These are phyloP conservation scores for Corynespora cassiicola DNA, from an alignment of 2,329 filamentous ascomycete genomes.

Conservation along the genomic window DNA sequence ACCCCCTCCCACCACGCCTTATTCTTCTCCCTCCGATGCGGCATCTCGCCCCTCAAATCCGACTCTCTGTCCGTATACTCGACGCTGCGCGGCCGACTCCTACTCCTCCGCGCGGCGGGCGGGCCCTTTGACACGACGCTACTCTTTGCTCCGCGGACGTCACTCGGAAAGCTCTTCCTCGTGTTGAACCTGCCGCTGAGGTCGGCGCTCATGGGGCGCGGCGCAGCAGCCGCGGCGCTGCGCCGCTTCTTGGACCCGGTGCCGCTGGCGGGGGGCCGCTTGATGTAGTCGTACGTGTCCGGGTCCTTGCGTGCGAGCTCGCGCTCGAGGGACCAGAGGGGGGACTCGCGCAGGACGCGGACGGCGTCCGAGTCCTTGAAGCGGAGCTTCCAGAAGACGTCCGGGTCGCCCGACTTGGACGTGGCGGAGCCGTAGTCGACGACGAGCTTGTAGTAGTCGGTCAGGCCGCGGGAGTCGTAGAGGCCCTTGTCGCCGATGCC, in stretches of 20 bases:
- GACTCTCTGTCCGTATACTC: constrained; percentile 37
- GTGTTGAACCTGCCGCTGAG: constrained; percentile 10
- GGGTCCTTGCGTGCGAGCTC: constrained; percentile 51
- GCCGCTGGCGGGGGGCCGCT: constrained; percentile 39
- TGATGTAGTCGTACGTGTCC: constrained; percentile 50
- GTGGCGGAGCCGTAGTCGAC: constrained; percentile 48
- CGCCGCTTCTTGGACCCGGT: constrained; percentile 18
- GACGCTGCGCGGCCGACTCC: constrained; percentile 27
- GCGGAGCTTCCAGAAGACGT: constrained; percentile 52
- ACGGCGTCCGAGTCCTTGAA: constrained; percentile 45
- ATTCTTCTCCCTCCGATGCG: constrained; percentile 39
- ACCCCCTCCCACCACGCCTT: constrained; percentile 43
- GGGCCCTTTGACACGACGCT: constrained; percentile 1
- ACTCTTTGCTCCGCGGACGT: constrained; percentile 23
- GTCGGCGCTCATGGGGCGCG: constrained; percentile 22
- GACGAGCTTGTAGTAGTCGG: constrained; percentile 55
- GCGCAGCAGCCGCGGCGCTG: no score
- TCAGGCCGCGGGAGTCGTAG: constrained; percentile 53
- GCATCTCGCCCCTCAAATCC: constrained; percentile 40
- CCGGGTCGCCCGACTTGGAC: constrained; percentile 37
- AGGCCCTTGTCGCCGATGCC: constrained; percentile 52
- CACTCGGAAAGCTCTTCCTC: constrained; percentile 24
- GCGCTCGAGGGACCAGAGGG: constrained; percentile 52
- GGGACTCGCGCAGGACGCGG: constrained; percentile 51
- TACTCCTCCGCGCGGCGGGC: no score